Conservation (phyloP, 2,329 filamentous ascomycete genomes). For the Aspergillus brunneoviolaceus region DNA sequence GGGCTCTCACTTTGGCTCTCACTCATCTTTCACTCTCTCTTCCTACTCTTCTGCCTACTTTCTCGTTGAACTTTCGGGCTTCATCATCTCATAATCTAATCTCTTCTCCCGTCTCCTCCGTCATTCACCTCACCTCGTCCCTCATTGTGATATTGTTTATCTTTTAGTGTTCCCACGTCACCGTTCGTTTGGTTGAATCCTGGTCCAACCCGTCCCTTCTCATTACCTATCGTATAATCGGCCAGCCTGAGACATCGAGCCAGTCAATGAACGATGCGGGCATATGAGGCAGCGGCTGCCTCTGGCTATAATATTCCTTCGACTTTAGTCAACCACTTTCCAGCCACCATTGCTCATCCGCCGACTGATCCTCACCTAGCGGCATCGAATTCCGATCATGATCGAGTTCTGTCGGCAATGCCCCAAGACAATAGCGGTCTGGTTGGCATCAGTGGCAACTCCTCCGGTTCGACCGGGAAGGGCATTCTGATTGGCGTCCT, state of each 20-base stretch:
- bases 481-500: constrained; percentile 93
- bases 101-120: neutral
- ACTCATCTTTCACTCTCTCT: neutral
- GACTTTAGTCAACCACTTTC: constrained; percentile 33
- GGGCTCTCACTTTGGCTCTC: neutral
- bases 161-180: neutral
- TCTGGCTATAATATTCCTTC: constrained; percentile 36
- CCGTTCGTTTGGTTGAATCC: neutral
- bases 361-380: constrained; percentile 16
- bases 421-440: constrained; percentile 23
- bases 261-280: constrained; percentile 42
- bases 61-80: neutral
- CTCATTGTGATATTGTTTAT: neutral
- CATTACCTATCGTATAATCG: constrained; percentile 2
- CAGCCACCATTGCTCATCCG: constrained; percentile 15
- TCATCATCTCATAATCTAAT: constrained; percentile 2
- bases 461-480: constrained; percentile 59
- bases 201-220: constrained; percentile 8
- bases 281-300: constrained; percentile 40
- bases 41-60: neutral
- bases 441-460: constrained; percentile 39
- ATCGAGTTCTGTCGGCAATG: constrained; percentile 37
- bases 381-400: constrained; percentile 42
- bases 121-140: neutral
- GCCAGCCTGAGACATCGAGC: constrained; percentile 2